Conservation (phyloP, 345 rosid species). For the Dipteronia sinensis region DNA sequence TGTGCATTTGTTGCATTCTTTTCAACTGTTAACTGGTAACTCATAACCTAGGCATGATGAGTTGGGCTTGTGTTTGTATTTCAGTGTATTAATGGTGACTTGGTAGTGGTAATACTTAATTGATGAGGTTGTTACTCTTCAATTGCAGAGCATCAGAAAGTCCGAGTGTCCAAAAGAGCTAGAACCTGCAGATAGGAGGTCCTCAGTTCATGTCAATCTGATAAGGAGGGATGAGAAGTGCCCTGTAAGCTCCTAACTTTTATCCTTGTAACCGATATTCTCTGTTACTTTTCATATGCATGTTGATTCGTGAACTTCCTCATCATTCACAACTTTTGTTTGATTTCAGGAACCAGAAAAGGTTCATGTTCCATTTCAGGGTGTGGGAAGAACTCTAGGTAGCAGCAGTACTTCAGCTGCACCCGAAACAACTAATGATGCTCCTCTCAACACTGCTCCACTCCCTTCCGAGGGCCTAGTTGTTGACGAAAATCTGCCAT, state of each 20-base stretch:
- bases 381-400: conserved; percentile 92
- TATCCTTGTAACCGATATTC: not conserved
- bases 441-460: conserved; percentile 37
- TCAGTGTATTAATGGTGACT: not conserved
- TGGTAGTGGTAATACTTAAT: not conserved
- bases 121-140: conserved; percentile 14
- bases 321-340: conserved; percentile 1
- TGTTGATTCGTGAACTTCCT: not conserved
- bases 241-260: conserved; percentile 55
- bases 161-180: conserved; percentile 98
- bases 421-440: conserved; percentile 30
- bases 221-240: conserved; percentile 70
- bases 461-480: conserved; percentile 40
- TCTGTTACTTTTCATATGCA: not conserved
- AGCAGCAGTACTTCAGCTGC: conserved; percentile 49
- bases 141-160: conserved; percentile 77
- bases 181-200: conserved; percentile 82
- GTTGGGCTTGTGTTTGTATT: not conserved
- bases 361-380: conserved; percentile 72
- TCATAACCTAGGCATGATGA: not conserved
- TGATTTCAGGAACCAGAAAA: conserved; percentile 72
- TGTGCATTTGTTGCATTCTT: not conserved
- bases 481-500: conserved; percentile 66
- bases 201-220: conserved; percentile 83
- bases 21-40: not conserved